phyloP scores from a whole-genome alignment of 306 rosid genomes.

The Datisca glomerata region DNA sequence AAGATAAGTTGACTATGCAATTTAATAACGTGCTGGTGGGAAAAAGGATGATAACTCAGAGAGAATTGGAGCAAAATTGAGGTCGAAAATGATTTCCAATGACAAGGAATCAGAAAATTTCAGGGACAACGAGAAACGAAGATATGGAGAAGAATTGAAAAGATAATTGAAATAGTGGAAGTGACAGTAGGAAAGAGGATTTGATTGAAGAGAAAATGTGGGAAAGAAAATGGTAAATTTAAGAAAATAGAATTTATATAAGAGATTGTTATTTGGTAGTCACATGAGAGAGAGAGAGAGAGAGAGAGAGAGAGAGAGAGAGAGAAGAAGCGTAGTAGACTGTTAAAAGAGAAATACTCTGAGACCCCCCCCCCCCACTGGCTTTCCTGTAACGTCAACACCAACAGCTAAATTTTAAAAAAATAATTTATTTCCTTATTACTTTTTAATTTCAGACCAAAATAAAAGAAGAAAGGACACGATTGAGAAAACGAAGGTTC shows the following conservation, averaged over 20 bases:
- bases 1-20: too few relatives aligned
- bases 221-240: constrained; percentile 1
- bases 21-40: too few relatives aligned
- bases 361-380: constrained; percentile 5
- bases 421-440: neutral
- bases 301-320: constrained; percentile 1
- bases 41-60: neutral
- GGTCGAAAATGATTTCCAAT: neutral
- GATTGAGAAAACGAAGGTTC: too few relatives aligned
- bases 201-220: neutral
- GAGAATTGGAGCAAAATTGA: neutral
- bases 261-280: neutral
- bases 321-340: constrained; percentile 20
- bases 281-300: neutral
- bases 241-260: constrained; percentile 10
- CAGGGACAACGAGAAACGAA: too few relatives aligned
- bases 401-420: too few relatives aligned
- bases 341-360: constrained; percentile 4
- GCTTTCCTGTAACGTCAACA: constrained; percentile 16
- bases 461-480: neutral
- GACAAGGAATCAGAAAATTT: neutral
- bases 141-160: too few relatives aligned
- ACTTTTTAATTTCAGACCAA: neutral
- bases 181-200: constrained; percentile 13
- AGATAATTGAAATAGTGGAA: neutral